Percentiles rank a stretch among this genome's conserved stretches.
These are phyloP conservation scores for Sarocladium brachiariae DNA, from an alignment of 2,329 filamentous ascomycete genomes.

Conservation along the genomic window DNA sequence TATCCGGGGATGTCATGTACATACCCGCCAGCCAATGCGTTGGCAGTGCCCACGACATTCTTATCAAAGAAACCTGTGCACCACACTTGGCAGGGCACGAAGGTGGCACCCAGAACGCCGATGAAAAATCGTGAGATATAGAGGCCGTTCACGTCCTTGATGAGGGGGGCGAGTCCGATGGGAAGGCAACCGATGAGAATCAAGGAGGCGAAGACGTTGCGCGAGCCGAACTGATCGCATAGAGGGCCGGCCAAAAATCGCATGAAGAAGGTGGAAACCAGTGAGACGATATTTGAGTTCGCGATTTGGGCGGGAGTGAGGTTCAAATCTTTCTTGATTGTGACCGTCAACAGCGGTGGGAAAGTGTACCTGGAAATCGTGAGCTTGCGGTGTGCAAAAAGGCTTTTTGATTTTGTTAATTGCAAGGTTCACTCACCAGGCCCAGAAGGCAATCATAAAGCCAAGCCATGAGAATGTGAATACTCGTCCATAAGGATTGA, in stretches of 20 bases:
- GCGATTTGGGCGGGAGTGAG: constrained; percentile 65
- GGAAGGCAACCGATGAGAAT: constrained; percentile 76
- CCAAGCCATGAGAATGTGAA: constrained; percentile 88
- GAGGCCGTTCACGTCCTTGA: constrained; percentile 56
- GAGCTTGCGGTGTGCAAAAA: constrained; percentile 7
- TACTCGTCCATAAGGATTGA: constrained; percentile 75
- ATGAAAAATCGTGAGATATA: constrained; percentile 73
- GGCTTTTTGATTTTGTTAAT: too few relatives aligned
- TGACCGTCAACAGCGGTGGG: constrained; percentile 69
- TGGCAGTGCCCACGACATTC: constrained; percentile 83
- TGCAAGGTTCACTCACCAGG: constrained; percentile 53
- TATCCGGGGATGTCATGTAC: constrained; percentile 41
- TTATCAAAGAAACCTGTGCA: constrained; percentile 90
- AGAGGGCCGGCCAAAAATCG: constrained; percentile 72
- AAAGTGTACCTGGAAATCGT: constrained; percentile 60
- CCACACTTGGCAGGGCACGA: constrained; percentile 88
- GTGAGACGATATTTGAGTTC: constrained; percentile 86
- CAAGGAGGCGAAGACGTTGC: constrained; percentile 69
- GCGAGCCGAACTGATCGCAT: constrained; percentile 80
- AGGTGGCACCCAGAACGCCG: constrained; percentile 69
- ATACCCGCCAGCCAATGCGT: constrained; percentile 76
- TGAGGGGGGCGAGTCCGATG: constrained; percentile 72
- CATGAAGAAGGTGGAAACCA: constrained; percentile 63
- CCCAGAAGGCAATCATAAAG: constrained; percentile 83
- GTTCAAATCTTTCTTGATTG: constrained; percentile 71